Base-by-base conservation (phyloP, 768 basidiomycete genomes). In the Sarcodon aspratus region DNA sequence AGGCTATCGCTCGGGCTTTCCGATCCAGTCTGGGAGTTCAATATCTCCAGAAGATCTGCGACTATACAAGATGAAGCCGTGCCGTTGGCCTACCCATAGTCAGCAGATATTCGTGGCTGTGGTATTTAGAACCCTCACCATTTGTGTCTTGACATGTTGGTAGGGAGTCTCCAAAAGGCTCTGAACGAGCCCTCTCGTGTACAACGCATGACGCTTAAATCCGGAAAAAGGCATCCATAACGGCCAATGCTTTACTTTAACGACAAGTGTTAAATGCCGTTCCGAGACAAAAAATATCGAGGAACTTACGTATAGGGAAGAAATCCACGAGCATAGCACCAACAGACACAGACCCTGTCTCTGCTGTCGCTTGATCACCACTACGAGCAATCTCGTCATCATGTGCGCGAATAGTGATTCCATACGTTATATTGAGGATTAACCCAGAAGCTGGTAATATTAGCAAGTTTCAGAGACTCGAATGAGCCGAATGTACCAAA, bases 381-480 rank as follows among this genome's bases (percentile, higher is more conserved):
- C 61, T 44, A 11, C 54, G 48, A 13, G 65, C 57, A 51, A 57
- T 61, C 15, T 55, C 38, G 50, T 66, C 65, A 12, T 66, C 57
- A 10, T 55, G 36, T 12, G 61, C 61, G 12, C 46, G 40, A 18
- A 65, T 57, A 3, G 54, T 57, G 48, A 64, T 60, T 1, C 64
- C 65, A 42, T 67, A 67, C 7, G 62, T 54, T 18, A 63, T 58
- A 12, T 63, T 60, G 52, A 65, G 53, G 48, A 67, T 60, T 3
- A 56, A 52, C 9, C 59, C 62, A 4, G 17, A 42, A 9, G 27
- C 40, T 42, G 40, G 2, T 13, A n/a, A 42, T 8, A 42, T 42
- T 27, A 42, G 40, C 11, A 8, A 17, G 9, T 8, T 42, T 13
- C 9, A 42, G 11, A 13, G 5, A 13, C 40, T 27, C 15, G 17